Base-by-base conservation (phyloP, 2,329 filamentous ascomycete genomes). In the Fusarium sp. region DNA sequence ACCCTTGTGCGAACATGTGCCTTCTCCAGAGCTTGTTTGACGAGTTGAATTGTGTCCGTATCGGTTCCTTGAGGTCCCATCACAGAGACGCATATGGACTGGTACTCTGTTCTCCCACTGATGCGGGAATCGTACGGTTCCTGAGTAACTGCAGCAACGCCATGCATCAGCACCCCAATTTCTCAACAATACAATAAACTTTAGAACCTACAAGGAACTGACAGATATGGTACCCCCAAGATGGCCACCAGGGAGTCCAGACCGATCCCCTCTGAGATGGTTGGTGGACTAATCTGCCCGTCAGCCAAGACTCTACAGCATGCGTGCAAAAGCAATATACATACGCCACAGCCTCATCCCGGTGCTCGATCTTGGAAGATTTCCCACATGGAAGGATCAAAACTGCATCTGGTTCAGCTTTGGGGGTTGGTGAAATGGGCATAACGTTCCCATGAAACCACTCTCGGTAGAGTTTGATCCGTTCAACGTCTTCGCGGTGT, bases 381-480 rank as follows among this genome's bases (percentile, higher is more conserved):
- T 59, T 47, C 6, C 67, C 69, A 36, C 73, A 74, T 9, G 78
- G 79, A 7, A 80, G 59, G 6, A 81, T 46, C 53, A 81, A 58
- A 30, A 79, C 68, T n/a, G 68, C 10, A 34, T 55, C 56, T 2
- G 72, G 60, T 16, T 75, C 66, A 16, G 69, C 39, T 12, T 73
- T 65, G 41, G 67, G 60, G 40, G 66, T 65, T 6, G 68, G 12
- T 28, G 65, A 55, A 4, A 55, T 53, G 2, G 61, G 7, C 60
- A 78, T 71, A 60, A 82, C 62, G 6, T 73, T 70, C 23, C 74
- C 18, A 18, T 68, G 52, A 60, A 82, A 81, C 80, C 80, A 82
- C 18, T 65, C 47, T 9, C 64, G 72, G 50, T 80, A 81, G 2
- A 77, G 62, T 2, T 64, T 43, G 4, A 81, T 65, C 15, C 76